phyloP scores from a whole-genome alignment of 306 rosid genomes.

The Malus fusca region DNA sequence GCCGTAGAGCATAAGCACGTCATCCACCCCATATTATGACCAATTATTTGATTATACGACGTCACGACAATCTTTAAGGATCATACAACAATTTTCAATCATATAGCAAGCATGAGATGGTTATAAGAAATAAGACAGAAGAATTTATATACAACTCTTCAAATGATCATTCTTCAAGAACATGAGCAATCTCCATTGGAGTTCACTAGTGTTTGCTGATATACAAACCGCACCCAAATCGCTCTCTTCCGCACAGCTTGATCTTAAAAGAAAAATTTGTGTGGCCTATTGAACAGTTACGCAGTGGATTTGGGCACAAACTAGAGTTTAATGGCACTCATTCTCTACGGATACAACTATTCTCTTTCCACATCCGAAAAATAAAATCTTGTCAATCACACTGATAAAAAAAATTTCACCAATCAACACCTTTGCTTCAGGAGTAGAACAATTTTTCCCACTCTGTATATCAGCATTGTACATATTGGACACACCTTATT shows the following conservation, averaged over 20 bases:
- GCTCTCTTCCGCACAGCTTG: slow-evolving; percentile 12
- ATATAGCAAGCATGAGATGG: too few species aligned
- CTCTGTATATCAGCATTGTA: slow-evolving; percentile 51
- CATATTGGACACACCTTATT: slow-evolving; percentile 62
- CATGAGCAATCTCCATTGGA: not conserved
- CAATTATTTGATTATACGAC: too few species aligned
- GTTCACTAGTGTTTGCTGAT: not conserved
- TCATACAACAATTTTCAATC: too few species aligned
- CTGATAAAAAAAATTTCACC: slow-evolving; percentile 2
- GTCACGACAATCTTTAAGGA: too few species aligned
- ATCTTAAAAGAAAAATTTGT: not conserved
- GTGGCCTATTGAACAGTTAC: not conserved
- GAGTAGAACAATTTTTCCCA: slow-evolving; percentile 41
- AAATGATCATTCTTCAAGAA: not conserved
- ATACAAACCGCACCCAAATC: not conserved
- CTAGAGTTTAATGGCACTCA: not conserved
- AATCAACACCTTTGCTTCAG: slow-evolving; percentile 10
- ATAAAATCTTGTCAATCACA: not conserved
- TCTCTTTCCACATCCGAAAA: slow-evolving; percentile 1
- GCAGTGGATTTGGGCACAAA: not conserved
- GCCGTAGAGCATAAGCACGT: too few species aligned
- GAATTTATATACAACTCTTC: not conserved
- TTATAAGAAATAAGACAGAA: too few species aligned
- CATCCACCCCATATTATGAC: too few species aligned
- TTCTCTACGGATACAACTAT: not conserved